Base-by-base conservation (phyloP, 2,329 filamentous ascomycete genomes). In the Colletotrichum horii region DNA sequence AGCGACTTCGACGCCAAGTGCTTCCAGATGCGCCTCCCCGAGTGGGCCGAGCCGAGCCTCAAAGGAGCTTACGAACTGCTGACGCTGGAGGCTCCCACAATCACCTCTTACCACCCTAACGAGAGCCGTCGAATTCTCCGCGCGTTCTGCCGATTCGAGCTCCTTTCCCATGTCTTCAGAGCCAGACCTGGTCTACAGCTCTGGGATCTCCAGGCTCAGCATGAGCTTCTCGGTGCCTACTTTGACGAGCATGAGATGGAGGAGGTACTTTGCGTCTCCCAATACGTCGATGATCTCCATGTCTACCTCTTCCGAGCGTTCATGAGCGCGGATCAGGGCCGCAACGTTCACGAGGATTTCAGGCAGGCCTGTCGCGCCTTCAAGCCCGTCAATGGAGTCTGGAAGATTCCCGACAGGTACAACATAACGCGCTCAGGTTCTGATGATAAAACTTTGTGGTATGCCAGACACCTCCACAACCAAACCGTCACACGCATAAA, bases 161-260 rank as follows among this genome's bases (percentile, higher is more conserved):
- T 73, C 14, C 19, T 73, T 2, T 62, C 26, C 28, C 34, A 32
- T 8, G 30, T 69, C 19, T 26, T 73, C 65, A 28, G 30, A 5
- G 70, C 70, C 22, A 65, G 70, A n/a, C 36, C 70, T 30, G 64
- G 70, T 8, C 14, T n/a, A 1, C 38, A 72, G 36, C 70, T 72
- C 55, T 69, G 9, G 19, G 28, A 7, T 30, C 12, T 68, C n/a
- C 5, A 19, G 32, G 15, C 60, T 28, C 70, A 68, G 36, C 9
- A 26, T 8, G 4, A 4, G 19, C 36, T 72, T 9, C 38, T 72
- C n/a, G 4, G 4, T 5, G 8, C 22, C 11, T 19, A 26, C 8
- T 72, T 69, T 11, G 55, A 72, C 22, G 22, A 55, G 11, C 68
- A 66, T 65, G 70, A 72, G 64, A n/a, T 69, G 16, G 70, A 72